Percentiles rank a stretch among this genome's conserved stretches.
Evolutionary conservation across 2,329 filamentous ascomycete species (phyloP).

Genomic region (Amphichorda felina): DNA sequence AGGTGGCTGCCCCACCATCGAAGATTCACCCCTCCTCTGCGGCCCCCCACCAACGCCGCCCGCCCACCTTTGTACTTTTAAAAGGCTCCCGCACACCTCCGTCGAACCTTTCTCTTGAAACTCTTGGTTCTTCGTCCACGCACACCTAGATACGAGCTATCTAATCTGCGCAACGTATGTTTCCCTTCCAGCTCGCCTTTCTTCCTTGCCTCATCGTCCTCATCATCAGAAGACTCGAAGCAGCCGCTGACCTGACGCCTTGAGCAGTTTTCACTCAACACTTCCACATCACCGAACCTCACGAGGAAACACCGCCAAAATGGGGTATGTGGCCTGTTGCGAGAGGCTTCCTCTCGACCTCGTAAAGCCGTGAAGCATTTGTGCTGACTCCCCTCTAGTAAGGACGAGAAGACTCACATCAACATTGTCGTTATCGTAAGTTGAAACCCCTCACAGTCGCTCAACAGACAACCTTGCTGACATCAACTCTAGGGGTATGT

Average conservation of each 20-base stretch:
- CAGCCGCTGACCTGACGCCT: slow-evolving; percentile 3
- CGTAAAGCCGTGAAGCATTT: neutral
- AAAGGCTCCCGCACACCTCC: slow-evolving; percentile 24
- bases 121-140: slow-evolving; percentile 27
- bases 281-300: slow-evolving; percentile 3
- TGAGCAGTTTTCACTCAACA: slow-evolving; percentile 6
- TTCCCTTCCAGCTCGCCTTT: neutral
- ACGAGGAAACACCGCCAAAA: slow-evolving; percentile 19
- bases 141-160: slow-evolving; percentile 17
- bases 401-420: slow-evolving; percentile 91
- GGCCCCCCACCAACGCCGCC: slow-evolving; percentile 1
- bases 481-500: slow-evolving; percentile 14
- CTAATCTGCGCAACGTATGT: slow-evolving; percentile 3
- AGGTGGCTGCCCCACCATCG: slow-evolving; percentile 1
- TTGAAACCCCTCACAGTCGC: slow-evolving; percentile 9
- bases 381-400: slow-evolving; percentile 43
- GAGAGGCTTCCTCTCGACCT: slow-evolving; percentile 1
- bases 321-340: slow-evolving; percentile 14
- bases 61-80: slow-evolving; percentile 17
- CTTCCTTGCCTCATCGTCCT: slow-evolving; percentile 5
- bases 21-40: slow-evolving; percentile 1
- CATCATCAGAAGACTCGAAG: slow-evolving; percentile 8
- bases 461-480: slow-evolving; percentile 8
- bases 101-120: slow-evolving; percentile 13
- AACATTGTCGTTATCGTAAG: slow-evolving; percentile 89